Conservation (phyloP, 2,329 filamentous ascomycete genomes). For the Paecilomyces fulvus region DNA sequence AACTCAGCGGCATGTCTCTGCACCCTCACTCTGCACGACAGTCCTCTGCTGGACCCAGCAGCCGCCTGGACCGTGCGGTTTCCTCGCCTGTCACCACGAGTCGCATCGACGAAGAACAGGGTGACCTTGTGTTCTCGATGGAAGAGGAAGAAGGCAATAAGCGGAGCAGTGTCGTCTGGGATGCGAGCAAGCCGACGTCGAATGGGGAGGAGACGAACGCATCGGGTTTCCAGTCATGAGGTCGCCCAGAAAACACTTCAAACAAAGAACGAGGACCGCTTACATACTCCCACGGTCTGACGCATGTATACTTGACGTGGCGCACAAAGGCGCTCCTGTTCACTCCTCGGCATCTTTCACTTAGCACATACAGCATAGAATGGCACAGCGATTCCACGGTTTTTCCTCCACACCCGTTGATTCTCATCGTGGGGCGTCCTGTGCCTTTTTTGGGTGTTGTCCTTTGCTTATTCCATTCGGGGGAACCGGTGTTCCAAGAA, state of each 20-base stretch:
- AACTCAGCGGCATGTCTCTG: conserved; percentile 39
- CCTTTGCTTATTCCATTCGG: neutral
- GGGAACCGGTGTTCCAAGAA: neutral
- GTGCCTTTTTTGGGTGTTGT: conserved; percentile 2
- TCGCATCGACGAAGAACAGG: conserved; percentile 42
- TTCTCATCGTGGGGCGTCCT: neutral
- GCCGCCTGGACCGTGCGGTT: conserved; percentile 36
- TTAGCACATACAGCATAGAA: conserved; percentile 6
- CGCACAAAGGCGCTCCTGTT: neutral
- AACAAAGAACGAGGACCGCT: conserved; percentile 6
- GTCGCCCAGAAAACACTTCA: conserved; percentile 3
- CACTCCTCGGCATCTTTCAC: neutral
- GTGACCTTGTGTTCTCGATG: conserved; percentile 42
- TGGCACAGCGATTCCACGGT: conserved; percentile 8
- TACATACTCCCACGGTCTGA: neutral
- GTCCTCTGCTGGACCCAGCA: conserved; percentile 20
- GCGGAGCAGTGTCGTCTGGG: conserved; percentile 29
- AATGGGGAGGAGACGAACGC: conserved; percentile 16
- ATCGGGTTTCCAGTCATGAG: conserved; percentile 1
- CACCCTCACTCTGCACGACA: conserved; percentile 34
- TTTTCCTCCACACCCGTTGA: neutral
- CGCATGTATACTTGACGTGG: neutral
- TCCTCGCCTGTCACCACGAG: conserved; percentile 38
- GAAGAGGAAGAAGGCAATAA: conserved; percentile 43
- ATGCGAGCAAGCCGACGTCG: conserved; percentile 22